Conservation (phyloP, 169 alveolate species). For the Plasmodium inui region DNA sequence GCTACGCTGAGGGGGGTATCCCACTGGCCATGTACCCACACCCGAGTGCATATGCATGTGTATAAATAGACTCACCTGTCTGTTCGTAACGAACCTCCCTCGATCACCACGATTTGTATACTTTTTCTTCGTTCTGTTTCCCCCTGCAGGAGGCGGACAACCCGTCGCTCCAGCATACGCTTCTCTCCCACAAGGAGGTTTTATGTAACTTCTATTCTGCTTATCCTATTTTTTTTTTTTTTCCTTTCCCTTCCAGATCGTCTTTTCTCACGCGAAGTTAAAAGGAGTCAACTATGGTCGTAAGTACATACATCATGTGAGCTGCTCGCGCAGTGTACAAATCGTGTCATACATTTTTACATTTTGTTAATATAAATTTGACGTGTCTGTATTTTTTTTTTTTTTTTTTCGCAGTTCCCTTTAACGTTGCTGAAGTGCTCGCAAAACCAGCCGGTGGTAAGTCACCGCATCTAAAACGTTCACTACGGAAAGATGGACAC, state of each 20-base stretch:
- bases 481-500: not conserved
- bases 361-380: not conserved
- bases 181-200: not conserved
- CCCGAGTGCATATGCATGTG: not conserved
- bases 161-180: not conserved
- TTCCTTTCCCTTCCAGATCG: not conserved
- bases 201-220: slow-evolving; percentile 1
- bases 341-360: not conserved
- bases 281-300: not conserved
- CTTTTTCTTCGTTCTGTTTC: not conserved
- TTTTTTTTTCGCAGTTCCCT: slow-evolving; percentile 84
- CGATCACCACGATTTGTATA: not conserved
- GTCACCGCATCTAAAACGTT: slow-evolving; percentile 27
- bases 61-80: not conserved
- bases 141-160: not conserved
- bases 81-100: not conserved
- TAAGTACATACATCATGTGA: not conserved
- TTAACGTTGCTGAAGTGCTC: slow-evolving; percentile 87
- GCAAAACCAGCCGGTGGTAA: slow-evolving; percentile 88
- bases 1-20: not conserved
- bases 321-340: not conserved
- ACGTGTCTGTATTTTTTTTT: not conserved
- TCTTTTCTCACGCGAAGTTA: not conserved
- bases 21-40: not conserved
- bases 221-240: not conserved